These are phyloP conservation scores for Endotrypanum monterogeii DNA, from an alignment of 208 protist genomes.

Conservation along the genomic window DNA sequence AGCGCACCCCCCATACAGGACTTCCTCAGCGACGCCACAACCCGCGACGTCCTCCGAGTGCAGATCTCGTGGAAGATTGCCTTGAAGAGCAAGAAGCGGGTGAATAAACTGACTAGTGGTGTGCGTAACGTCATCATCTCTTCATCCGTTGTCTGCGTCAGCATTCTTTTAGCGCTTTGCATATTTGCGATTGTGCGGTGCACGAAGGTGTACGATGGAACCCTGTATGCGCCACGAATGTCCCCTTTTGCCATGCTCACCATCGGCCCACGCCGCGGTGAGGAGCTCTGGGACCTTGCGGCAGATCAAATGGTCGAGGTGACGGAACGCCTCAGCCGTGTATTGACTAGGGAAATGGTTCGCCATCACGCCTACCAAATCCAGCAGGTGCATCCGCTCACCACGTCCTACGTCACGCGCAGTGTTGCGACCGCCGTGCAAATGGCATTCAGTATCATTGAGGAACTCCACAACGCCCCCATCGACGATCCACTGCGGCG, in stretches of 20 bases:
- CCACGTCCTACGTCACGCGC: conserved; percentile 50
- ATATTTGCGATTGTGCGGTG: conserved; percentile 34
- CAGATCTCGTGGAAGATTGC: conserved; percentile 33
- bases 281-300: conserved; percentile 70
- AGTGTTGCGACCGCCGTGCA: conserved; percentile 51
- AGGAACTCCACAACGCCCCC: conserved; percentile 45
- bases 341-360: conserved; percentile 28
- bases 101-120: conserved; percentile 6
- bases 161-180: not conserved
- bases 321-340: conserved; percentile 31
- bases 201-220: conserved; percentile 59
- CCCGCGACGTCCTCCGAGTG: conserved; percentile 28
- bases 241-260: conserved; percentile 75
- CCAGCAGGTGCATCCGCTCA: conserved; percentile 77
- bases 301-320: conserved; percentile 60
- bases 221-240: conserved; percentile 55
- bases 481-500: conserved; percentile 62
- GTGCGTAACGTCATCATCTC: conserved; percentile 9
- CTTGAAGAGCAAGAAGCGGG: conserved; percentile 25
- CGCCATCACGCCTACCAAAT: conserved; percentile 57
- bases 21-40: conserved; percentile 23
- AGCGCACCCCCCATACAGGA: conserved; percentile 1
- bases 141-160: conserved; percentile 4
- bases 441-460: conserved; percentile 63
- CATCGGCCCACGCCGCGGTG: conserved; percentile 61